Base-by-base conservation (phyloP, 345 rosid species). In the Eutrema yunnanense region DNA sequence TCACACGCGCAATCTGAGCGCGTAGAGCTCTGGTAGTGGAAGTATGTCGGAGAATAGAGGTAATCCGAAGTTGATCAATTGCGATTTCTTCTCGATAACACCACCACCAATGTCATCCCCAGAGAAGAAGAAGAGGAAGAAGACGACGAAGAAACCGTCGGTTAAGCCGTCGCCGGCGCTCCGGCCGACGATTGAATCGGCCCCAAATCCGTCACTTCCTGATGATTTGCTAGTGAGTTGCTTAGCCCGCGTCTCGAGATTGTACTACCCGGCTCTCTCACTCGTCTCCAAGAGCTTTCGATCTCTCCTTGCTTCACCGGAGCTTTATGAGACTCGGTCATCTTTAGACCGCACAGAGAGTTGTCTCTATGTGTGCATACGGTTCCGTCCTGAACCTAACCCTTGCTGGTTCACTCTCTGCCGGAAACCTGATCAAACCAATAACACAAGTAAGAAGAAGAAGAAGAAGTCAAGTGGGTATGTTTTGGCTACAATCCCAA, bases 161-260 rank as follows among this genome's bases (percentile, higher is more conserved):
- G 13, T 56, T 8, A n/a, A 34, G 13, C 9, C 4, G 22, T 2
- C 61, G 16, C 41, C 8, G 16, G 40, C 33, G 60, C 26, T 32
- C 40, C 5, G 2, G 10, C 8, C 19, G 46, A 6, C 69, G 26
- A 3, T 36, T 6, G 14, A 41, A 12, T 32, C 53, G 12, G 16
- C 46, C 6, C 43, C 9, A 36, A 69, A 22, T 6, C 38, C 34
- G 1, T 49, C 69, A n/a, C 86, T 88, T 36, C 86, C 98, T 2
- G 73, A 85, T 61, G 98, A 92, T 75, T 76, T 92, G 42, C 65
- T 88, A 8, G 10, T 89, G 9, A 85, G 82, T 65, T 77, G 82
- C 69, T 61, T 92, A 5, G 88, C 94, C 0, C 89, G 94, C 5
- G 38, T 84, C 50, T 88, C 92, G 9, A 78, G 88, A 41, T 71